phyloP scores from a whole-genome alignment of 768 basidiomycete species.

The Russula emetica region DNA sequence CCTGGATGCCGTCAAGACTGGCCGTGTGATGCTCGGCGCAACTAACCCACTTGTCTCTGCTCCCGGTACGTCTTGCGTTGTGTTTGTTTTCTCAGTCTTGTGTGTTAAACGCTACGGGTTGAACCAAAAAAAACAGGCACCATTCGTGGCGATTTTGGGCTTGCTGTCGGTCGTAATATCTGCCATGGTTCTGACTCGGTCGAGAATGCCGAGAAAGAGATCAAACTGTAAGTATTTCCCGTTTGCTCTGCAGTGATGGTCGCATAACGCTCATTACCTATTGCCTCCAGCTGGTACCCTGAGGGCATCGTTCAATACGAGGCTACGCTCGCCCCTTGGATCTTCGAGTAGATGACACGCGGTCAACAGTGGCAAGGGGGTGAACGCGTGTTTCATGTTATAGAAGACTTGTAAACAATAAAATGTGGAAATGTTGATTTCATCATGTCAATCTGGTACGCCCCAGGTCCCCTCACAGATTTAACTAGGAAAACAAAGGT shows the following conservation, averaged over 20 bases:
- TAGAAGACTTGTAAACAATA: slow-evolving; percentile 15
- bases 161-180: slow-evolving; percentile 93
- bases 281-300: slow-evolving; percentile 75
- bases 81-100: too few relatives aligned
- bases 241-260: neutral
- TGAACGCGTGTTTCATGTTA: neutral
- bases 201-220: slow-evolving; percentile 91
- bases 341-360: slow-evolving; percentile 62
- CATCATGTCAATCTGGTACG: neutral
- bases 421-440: neutral
- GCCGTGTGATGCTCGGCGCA: slow-evolving; percentile 91
- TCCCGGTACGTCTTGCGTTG: slow-evolving; percentile 54
- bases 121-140: slow-evolving; percentile 62
- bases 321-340: slow-evolving; percentile 60
- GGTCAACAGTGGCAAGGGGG: neutral
- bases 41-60: slow-evolving; percentile 93
- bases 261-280: slow-evolving; percentile 18
- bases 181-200: slow-evolving; percentile 89
- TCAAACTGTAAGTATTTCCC: slow-evolving; percentile 61
- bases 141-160: slow-evolving; percentile 93
- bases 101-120: neutral
- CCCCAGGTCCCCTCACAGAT: neutral
- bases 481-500: neutral
- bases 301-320: slow-evolving; percentile 74
- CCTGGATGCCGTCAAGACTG: slow-evolving; percentile 89